These are phyloP conservation scores for Sporothrix inflata DNA, from an alignment of 2,329 filamentous ascomycete genomes.

Conservation along the genomic window DNA sequence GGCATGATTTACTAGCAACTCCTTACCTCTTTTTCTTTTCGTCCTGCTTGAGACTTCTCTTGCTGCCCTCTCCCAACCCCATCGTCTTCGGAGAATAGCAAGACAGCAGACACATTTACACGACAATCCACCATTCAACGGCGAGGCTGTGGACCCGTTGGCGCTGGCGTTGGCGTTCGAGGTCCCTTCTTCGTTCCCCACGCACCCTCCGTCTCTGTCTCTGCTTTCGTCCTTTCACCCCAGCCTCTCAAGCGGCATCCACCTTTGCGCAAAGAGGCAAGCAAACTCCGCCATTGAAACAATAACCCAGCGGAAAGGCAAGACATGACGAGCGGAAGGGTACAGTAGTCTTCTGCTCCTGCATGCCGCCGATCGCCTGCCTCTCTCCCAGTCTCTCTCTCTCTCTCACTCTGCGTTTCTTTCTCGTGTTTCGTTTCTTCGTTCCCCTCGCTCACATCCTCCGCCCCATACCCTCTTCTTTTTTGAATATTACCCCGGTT, in stretches of 20 bases:
- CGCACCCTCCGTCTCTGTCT: not conserved
- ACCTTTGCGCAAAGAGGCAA: constrained; percentile 19
- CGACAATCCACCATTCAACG: not conserved
- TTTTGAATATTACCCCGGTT: not conserved
- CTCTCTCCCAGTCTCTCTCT: not conserved
- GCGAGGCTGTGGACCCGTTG: constrained; percentile 19
- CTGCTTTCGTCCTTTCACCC: not conserved
- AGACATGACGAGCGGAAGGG: not conserved
- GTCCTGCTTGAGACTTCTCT: not conserved
- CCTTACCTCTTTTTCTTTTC: not conserved
- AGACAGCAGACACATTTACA: not conserved
- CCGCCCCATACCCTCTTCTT: not conserved
- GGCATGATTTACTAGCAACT: not conserved
- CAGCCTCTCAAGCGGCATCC: not conserved
- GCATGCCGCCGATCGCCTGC: not conserved
- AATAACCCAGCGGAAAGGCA: not conserved
- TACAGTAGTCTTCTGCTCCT: not conserved
- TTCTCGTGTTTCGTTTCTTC: constrained; percentile 5
- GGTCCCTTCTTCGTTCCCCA: not conserved
- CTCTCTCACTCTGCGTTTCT: not conserved
- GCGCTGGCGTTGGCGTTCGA: not conserved
- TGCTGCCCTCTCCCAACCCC: not conserved
- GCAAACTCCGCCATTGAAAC: constrained; percentile 20
- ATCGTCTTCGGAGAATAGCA: not conserved
- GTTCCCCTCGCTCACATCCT: not conserved